Base-by-base conservation (phyloP, 148 eudicot species). In the Amaranthus cruentus region DNA sequence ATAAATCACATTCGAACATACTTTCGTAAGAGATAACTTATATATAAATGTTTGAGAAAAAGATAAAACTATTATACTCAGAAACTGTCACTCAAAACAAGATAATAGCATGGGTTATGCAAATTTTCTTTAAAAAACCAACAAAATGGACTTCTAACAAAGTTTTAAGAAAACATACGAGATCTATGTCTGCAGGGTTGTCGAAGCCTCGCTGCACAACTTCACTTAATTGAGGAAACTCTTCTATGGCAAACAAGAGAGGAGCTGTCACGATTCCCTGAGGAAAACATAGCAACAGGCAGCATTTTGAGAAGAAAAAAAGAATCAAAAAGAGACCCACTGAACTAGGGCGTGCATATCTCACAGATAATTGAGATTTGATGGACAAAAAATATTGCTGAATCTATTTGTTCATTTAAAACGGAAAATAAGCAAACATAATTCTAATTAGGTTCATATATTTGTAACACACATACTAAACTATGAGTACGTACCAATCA, bases 221-320 rank as follows among this genome's bases (percentile, higher is more conserved):
- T 76, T 82, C 76, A 60, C 87, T 80, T 76, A 94, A 78, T 64
- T 91, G 90, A 69, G 98, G 98, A 68, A 82, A 94, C 82, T 94
- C 98, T 80, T 94, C 98, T 66, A 91, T 91, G 13, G 98, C 98
- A 82, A 85, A 94, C 73, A 94, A 80, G 62, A 91, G 79, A 48
- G 98, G 97, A 65, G 98, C 97, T 10, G 98, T 94, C 14, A 94
- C 82, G 57, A 94, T 91, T 63, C 98, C 97, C 97, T 91, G 55
- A 62, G 74, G 38, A 68, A 68, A 66, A 65, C 66, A 76, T 43
- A 53, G 47, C 56, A 76, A 7, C 18, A 56, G 12, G 73, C 13
- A 66, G 53, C 52, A 71, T 13, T 71, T 70, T 70, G 60, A 74
- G 78, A 79, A 8, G 55, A 21, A 60, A 50, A 60, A 50, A 48